Percentiles rank a stretch among this genome's conserved stretches.
Conservation (phyloP, 208 protist species). For the Pavlovales sp. region DNA sequence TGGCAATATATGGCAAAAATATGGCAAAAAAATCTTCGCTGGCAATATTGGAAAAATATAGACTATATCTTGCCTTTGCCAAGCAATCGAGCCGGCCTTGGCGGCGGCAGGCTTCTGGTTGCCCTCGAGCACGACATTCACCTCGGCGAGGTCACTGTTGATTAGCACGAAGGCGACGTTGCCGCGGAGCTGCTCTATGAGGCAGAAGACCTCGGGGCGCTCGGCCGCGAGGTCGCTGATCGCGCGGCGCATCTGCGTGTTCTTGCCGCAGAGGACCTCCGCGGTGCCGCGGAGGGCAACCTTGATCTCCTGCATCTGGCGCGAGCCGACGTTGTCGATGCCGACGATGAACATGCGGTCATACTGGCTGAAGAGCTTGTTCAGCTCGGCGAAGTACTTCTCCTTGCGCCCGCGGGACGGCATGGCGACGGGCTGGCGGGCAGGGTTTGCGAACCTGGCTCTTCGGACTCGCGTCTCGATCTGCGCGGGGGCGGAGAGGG, state of each 20-base stretch:
- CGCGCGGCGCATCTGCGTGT: conserved; percentile 61
- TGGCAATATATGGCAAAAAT: too few species aligned
- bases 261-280: conserved; percentile 96
- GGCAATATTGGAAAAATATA: too few species aligned
- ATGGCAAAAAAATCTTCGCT: too few species aligned
- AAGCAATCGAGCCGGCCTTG: conserved; percentile 91
- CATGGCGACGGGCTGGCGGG: neutral
- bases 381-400: conserved; percentile 81
- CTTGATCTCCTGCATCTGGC: conserved; percentile 92
- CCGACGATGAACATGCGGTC: conserved; percentile 86
- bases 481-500: too few species aligned
- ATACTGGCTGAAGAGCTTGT: conserved; percentile 84
- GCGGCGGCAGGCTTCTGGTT: conserved; percentile 87
- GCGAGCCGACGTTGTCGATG: conserved; percentile 95
- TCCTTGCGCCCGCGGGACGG: neutral
- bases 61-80: too few species aligned
- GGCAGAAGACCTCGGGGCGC: conserved; percentile 59
- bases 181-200: conserved; percentile 75
- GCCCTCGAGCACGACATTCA: conserved; percentile 74
- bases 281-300: conserved; percentile 85
- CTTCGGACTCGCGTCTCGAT: too few species aligned
- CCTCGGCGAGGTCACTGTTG: conserved; percentile 80
- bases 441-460: too few species aligned
- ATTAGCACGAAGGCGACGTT: conserved; percentile 98
- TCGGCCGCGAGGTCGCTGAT: conserved; percentile 22